phyloP scores from a whole-genome alignment of 371 early-diverging fungal species.

The Rhizopus delemar region DNA sequence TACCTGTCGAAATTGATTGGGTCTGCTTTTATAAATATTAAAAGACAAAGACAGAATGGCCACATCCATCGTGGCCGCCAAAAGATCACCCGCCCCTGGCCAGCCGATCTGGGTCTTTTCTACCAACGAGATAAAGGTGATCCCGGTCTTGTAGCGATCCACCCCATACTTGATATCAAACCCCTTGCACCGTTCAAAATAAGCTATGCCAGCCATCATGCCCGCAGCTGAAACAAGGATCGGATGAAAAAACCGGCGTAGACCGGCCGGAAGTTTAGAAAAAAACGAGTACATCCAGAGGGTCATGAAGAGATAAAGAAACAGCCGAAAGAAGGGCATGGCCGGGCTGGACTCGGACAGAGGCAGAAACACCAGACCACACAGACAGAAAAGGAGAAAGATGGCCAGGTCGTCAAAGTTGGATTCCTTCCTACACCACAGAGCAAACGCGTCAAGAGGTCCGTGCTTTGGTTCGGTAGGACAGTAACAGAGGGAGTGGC shows the following conservation, averaged over 20 bases:
- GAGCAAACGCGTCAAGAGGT: conserved; percentile 14
- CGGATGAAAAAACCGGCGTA: conserved; percentile 25
- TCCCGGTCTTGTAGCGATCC: conserved; percentile 16
- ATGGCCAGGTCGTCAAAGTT: conserved; percentile 23
- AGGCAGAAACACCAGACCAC: conserved; percentile 25
- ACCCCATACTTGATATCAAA: conserved; percentile 23
- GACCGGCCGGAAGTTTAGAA: conserved; percentile 13
- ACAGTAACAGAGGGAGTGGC: not conserved
- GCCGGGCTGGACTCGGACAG: conserved; percentile 20
- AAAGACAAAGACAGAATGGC: conserved; percentile 35
- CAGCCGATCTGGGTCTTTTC: conserved; percentile 26
- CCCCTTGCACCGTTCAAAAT: conserved; percentile 29
- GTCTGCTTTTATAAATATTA: conserved; percentile 30
- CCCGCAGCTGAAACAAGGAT: conserved; percentile 28
- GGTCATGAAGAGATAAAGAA: conserved; percentile 24
- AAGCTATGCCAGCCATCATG: conserved; percentile 26
- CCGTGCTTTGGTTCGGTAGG: conserved; percentile 2
- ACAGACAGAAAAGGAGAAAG: conserved; percentile 20
- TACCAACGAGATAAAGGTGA: conserved; percentile 21
- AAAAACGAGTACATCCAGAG: conserved; percentile 17
- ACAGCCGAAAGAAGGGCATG: conserved; percentile 25
- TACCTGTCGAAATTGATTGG: conserved; percentile 21
- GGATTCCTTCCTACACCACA: conserved; percentile 26
- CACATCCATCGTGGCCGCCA: conserved; percentile 32
- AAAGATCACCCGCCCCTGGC: conserved; percentile 39